Percentiles rank a stretch among this genome's conserved stretches.
Conservation (phyloP, 495 filamentous ascomycete species). For the Penicillium lividum region DNA sequence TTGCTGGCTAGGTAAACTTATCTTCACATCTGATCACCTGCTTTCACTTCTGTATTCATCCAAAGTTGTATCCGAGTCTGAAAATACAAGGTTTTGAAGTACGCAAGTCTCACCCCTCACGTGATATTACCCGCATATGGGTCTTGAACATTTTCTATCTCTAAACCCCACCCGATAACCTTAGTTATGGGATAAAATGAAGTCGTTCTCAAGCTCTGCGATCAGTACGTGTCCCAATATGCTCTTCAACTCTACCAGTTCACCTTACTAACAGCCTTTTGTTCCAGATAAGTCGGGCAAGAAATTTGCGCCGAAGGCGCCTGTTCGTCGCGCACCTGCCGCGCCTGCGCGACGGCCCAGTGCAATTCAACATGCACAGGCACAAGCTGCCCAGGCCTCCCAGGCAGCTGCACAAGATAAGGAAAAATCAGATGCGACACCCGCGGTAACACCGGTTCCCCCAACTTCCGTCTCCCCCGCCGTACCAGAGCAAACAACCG, state of each 20-base stretch:
- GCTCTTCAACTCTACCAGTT: neutral
- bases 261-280: neutral
- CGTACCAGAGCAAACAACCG: conserved; percentile 15
- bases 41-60: too few species aligned
- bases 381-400: conserved; percentile 36
- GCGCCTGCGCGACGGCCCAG: conserved; percentile 42
- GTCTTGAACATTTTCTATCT: conserved; percentile 22
- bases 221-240: conserved; percentile 48
- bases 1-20: too few species aligned
- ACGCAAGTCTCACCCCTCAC: neutral
- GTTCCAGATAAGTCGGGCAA: conserved; percentile 54
- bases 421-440: conserved; percentile 4
- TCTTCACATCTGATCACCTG: too few species aligned
- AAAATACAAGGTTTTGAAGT: neutral
- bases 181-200: conserved; percentile 43
- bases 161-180: conserved; percentile 12
- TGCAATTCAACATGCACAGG: conserved; percentile 36
- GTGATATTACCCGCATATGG: conserved; percentile 15
- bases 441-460: neutral
- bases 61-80: too few species aligned
- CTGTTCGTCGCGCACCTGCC: conserved; percentile 44
- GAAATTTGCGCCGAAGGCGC: conserved; percentile 50
- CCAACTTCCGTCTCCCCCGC: neutral
- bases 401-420: conserved; percentile 26
- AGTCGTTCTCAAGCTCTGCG: conserved; percentile 57